These are phyloP conservation scores for Trypanosoma melophagium DNA, from an alignment of 208 protist genomes.

Conservation along the genomic window DNA sequence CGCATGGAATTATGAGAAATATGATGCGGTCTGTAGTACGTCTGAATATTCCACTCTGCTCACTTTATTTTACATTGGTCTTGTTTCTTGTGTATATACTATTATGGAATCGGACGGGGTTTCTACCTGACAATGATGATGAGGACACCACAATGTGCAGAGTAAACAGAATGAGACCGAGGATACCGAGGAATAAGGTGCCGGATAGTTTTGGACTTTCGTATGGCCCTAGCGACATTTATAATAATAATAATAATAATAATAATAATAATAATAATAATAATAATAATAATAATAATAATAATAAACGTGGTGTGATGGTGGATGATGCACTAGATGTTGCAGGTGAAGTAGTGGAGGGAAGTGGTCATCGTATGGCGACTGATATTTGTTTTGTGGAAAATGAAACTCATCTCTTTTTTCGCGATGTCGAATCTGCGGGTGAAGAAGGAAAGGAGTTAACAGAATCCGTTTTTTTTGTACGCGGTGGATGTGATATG, in stretches of 20 bases:
- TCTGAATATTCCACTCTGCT: too few relatives aligned
- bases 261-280: too few relatives aligned
- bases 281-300: neutral
- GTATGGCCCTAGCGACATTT: neutral
- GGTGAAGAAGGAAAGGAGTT: neutral
- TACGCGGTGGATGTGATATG: conserved; percentile 1
- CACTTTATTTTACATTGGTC: too few relatives aligned
- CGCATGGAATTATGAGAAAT: too few relatives aligned
- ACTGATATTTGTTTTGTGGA: neutral
- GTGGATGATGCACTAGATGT: neutral
- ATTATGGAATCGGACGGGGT: too few relatives aligned
- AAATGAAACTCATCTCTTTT: neutral
- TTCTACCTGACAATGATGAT: too few relatives aligned
- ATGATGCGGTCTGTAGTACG: too few relatives aligned
- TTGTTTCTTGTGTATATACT: too few relatives aligned
- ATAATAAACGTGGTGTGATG: neutral
- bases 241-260: too few relatives aligned
- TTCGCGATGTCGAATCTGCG: neutral
- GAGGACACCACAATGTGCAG: too few relatives aligned
- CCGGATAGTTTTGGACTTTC: neutral
- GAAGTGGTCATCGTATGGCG: neutral
- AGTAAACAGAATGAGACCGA: too few relatives aligned
- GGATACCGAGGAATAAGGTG: too few relatives aligned
- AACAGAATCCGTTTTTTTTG: neutral
- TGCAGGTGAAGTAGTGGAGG: neutral